These are phyloP conservation scores for Verticillium klebahnii DNA, from an alignment of 2,329 filamentous ascomycete genomes.

Conservation along the genomic window DNA sequence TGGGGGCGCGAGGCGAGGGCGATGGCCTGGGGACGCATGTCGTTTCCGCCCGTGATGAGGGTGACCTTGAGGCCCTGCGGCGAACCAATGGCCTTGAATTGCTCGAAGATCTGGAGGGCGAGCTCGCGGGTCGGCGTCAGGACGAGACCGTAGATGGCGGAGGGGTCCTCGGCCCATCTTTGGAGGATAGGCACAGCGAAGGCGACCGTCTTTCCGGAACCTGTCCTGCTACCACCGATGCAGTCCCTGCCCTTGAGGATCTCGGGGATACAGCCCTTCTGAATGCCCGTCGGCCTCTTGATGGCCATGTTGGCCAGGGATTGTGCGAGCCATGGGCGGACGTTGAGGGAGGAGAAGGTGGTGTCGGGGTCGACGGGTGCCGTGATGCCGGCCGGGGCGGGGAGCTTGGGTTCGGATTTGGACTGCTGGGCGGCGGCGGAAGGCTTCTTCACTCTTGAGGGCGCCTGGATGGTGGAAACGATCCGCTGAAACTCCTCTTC, in stretches of 20 bases:
- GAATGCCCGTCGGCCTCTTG: slow-evolving; percentile 83
- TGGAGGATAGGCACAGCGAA: slow-evolving; percentile 94
- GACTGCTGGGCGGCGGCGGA: slow-evolving; percentile 12
- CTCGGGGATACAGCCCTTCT: slow-evolving; percentile 86
- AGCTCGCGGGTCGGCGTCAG: slow-evolving; percentile 89
- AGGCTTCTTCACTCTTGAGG: slow-evolving; percentile 46
- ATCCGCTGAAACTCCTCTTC: slow-evolving; percentile 25
- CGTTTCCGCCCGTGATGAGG: slow-evolving; percentile 86
- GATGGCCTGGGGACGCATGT: slow-evolving; percentile 89
- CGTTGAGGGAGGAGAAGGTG: slow-evolving; percentile 67
- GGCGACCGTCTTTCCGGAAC: slow-evolving; percentile 95
- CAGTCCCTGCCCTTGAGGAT: slow-evolving; percentile 89
- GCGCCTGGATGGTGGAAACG: slow-evolving; percentile 41
- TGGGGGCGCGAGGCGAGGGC: slow-evolving; percentile 79
- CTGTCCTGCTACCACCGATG: slow-evolving; percentile 90
- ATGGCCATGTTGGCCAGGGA: slow-evolving; percentile 77
- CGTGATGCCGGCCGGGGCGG: slow-evolving; percentile 31
- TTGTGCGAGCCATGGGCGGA: slow-evolving; percentile 82
- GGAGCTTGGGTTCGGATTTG: slow-evolving; percentile 10
- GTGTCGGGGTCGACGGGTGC: slow-evolving; percentile 52
- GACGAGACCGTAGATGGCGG: slow-evolving; percentile 84
- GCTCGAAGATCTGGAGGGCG: slow-evolving; percentile 92
- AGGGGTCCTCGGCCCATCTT: slow-evolving; percentile 87
- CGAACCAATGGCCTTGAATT: slow-evolving; percentile 88
- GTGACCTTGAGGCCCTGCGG: slow-evolving; percentile 82